Percentiles rank a stretch among this genome's conserved stretches.
Evolutionary conservation across 768 basidiomycete species (phyloP).

Genomic region (Pilatotrama ljubarskyi): DNA sequence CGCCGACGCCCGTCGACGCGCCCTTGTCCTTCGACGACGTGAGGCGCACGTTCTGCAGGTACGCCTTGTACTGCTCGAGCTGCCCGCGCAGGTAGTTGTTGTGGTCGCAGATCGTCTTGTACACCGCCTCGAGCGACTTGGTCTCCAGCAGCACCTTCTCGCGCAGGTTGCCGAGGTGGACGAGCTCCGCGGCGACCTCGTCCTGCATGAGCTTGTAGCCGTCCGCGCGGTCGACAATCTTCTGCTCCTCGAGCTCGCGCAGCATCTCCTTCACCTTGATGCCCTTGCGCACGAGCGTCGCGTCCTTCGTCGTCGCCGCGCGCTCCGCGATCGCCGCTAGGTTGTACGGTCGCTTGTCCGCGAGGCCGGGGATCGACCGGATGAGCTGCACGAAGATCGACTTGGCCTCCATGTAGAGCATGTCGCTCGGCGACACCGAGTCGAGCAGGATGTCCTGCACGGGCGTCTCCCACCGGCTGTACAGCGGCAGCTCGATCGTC

Average conservation of each 20-base stretch:
- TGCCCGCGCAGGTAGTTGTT: slow-evolving; percentile 96
- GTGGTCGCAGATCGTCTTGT: slow-evolving; percentile 99
- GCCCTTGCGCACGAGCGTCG: slow-evolving; percentile 90
- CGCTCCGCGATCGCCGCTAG: slow-evolving; percentile 87
- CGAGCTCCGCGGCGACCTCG: slow-evolving; percentile 92
- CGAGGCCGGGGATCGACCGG: slow-evolving; percentile 85
- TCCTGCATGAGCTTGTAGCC: slow-evolving; percentile 96
- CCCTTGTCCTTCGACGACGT: slow-evolving; percentile 90
- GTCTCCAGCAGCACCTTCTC: slow-evolving; percentile 96
- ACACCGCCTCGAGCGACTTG: slow-evolving; percentile 91
- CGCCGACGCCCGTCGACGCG: slow-evolving; percentile 84
- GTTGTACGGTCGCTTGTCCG: slow-evolving; percentile 87
- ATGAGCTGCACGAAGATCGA: slow-evolving; percentile 98
- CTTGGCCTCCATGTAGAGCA: slow-evolving; percentile 99
- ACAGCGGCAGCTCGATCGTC: slow-evolving; percentile 86
- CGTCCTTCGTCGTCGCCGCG: slow-evolving; percentile 97
- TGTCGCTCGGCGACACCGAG: slow-evolving; percentile 94
- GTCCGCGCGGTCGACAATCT: slow-evolving; percentile 79
- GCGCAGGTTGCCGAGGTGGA: slow-evolving; percentile 92
- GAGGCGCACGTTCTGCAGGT: slow-evolving; percentile 94
- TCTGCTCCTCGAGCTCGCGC: slow-evolving; percentile 88
- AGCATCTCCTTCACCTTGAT: slow-evolving; percentile 99
- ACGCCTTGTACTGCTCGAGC: slow-evolving; percentile 99
- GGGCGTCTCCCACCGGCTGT: slow-evolving; percentile 99
- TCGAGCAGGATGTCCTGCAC: slow-evolving; percentile 98